Evolutionary conservation across 352 stramenopile genomes (phyloP).

Genomic region (Pythium aphanidermatum): DNA sequence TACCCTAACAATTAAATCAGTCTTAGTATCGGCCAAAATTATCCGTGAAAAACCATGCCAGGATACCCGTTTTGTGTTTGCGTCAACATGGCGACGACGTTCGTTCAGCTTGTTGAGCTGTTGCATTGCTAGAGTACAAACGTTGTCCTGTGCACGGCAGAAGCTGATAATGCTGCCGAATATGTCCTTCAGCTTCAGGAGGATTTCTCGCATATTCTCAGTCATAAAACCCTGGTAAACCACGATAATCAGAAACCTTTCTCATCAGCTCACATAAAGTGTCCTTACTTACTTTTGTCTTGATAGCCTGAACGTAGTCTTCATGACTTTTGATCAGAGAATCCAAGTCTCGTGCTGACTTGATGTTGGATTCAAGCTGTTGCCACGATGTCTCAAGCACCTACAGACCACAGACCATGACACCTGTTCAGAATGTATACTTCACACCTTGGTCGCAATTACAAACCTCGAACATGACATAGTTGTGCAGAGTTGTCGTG

Average conservation of each 20-base stretch:
- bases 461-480: slow-evolving; percentile 99
- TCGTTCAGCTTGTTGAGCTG: slow-evolving; percentile 62
- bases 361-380: slow-evolving; percentile 85
- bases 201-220: slow-evolving; percentile 61
- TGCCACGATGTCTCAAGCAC: slow-evolving; percentile 94
- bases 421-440: not conserved
- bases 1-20: slow-evolving; percentile 40
- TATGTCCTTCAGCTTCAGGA: slow-evolving; percentile 76
- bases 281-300: slow-evolving; percentile 61
- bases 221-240: slow-evolving; percentile 64
- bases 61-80: slow-evolving; percentile 37
- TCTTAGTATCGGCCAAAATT: too few species aligned
- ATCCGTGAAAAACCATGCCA: not conserved
- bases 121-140: slow-evolving; percentile 73
- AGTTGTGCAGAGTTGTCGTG: slow-evolving; percentile 96
- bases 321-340: slow-evolving; percentile 95
- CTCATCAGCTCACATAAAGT: too few species aligned
- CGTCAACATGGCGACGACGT: slow-evolving; percentile 35
- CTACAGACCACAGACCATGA: slow-evolving; percentile 17
- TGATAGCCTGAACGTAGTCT: slow-evolving; percentile 91
- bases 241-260: not conserved
- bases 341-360: slow-evolving; percentile 91
- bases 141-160: slow-evolving; percentile 72
- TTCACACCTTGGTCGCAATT: slow-evolving; percentile 15
- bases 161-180: slow-evolving; percentile 81